These are phyloP conservation scores for Phenoliferia sp. DNA, from an alignment of 1,284 basidiomycete species.

Conservation along the genomic window DNA sequence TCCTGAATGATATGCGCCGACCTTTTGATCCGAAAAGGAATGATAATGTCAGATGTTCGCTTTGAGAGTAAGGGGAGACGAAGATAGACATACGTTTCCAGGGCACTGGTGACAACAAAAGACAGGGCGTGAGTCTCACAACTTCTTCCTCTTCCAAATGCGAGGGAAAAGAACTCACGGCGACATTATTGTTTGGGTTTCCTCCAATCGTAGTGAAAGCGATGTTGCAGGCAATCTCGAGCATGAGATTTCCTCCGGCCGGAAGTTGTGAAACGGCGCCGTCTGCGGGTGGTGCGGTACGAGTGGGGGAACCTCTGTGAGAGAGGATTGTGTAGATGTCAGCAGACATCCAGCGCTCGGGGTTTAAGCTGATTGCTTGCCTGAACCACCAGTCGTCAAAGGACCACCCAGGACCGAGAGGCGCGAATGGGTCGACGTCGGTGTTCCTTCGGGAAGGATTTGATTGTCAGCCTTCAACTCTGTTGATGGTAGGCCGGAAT, in stretches of 20 bases:
- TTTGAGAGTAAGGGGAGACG: background rate
- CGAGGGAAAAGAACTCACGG: no score
- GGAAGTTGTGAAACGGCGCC: constrained; percentile 7
- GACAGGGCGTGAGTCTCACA: no score
- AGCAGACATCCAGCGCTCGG: background rate
- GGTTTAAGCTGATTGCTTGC: no score
- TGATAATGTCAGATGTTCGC: no score
- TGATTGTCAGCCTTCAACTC: no score
- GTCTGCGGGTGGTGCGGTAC: background rate
- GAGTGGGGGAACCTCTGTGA: background rate
- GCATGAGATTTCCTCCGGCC: constrained; percentile 19
- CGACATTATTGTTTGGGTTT: constrained; percentile 13
- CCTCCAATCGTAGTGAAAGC: constrained; percentile 24
- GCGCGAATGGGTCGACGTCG: background rate
- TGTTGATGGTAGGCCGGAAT: no score
- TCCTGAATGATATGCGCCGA: background rate
- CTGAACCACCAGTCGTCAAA: background rate
- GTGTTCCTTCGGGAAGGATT: no score
- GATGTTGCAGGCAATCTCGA: constrained; percentile 23
- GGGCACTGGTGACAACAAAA: no score
- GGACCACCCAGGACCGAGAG: background rate
- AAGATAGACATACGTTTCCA: background rate
- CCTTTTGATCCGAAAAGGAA: no score
- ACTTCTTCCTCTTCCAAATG: no score
- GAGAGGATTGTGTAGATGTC: no score